Base-by-base conservation (phyloP, 1,139 yeast species). In the Tardiomyces blankii region DNA sequence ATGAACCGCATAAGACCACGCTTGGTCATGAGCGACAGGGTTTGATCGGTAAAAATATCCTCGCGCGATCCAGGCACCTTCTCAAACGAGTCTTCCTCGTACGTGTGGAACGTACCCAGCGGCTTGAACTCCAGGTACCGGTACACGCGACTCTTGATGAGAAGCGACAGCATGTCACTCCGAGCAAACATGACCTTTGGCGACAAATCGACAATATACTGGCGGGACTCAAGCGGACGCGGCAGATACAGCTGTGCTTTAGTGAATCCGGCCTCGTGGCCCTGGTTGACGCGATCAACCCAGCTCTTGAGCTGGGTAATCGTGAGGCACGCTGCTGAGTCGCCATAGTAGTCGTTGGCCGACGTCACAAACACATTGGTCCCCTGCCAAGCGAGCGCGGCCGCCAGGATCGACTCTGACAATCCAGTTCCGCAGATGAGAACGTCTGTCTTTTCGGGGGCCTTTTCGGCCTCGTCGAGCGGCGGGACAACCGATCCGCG, bases 321-420 rank as follows among this genome's bases (percentile, higher is more conserved):
- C 21, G 95, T 83, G 49, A 91, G 67, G 13, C 96, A 84, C 4
- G 96, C 89, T 41, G 81, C 75, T 44, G 82, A 74, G 61, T 88
- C 97, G 12, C 98, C 99, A 59, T 91, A 91, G 62, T 84, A 82
- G 38, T 77, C 73, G 57, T 86, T 82, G 47, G 78, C 71, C 62
- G 91, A 98, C 42, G 91, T 78, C 62, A 91, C 98, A 46, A 91
- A 70, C 16, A 91, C 96, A 52, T 75, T 80, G 16, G 91, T 81
- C 13, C 97, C 97, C 58, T 87, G 96, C 97, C 98, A 91, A 14
- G 96, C 83, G 46, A 91, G 71, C 0, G 97, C 91, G 3, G 97
- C 95, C 0, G 97, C 96, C 47, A 89, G 68, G 13, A 93, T 80
- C 55, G 88, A 78, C 64, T 93, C 96, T 3, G 80, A 81, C 42